Percentiles rank a stretch among this genome's conserved stretches.
Conservation (phyloP, 352 stramenopile genomes). For the Globisporangium canariense region DNA sequence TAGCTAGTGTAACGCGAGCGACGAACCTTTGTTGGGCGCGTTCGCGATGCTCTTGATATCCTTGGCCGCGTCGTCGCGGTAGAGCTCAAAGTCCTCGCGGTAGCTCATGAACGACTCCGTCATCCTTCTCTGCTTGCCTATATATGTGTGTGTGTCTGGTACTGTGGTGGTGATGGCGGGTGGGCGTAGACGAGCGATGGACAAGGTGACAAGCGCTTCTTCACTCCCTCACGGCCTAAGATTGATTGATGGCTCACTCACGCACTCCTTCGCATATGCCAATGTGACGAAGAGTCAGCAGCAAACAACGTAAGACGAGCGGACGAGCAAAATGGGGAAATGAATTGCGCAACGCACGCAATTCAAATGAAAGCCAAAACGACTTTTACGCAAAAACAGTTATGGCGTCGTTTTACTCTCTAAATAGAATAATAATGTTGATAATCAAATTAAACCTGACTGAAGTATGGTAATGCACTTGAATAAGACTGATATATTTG, state of each 20-base stretch:
- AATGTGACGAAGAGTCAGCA: not conserved
- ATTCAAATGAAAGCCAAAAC: not conserved
- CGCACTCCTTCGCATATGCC: not conserved
- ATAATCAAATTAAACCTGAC: not conserved
- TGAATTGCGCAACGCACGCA: not conserved
- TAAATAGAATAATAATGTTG: not conserved
- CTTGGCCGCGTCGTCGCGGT: constrained; percentile 66
- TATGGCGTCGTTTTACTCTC: not conserved
- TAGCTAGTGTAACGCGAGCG: not conserved
- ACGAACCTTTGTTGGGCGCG: constrained; percentile 26
- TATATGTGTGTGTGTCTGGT: not conserved
- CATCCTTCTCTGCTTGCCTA: constrained; percentile 26
- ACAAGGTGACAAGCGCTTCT: not conserved
- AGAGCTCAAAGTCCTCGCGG: constrained; percentile 84
- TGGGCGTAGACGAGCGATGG: not conserved
- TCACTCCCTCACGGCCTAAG: no score
- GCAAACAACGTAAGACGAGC: not conserved
- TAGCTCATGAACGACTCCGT: constrained; percentile 79
- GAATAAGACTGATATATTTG: not conserved
- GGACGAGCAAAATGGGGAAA: not conserved
- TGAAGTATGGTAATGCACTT: no score
- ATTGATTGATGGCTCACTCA: not conserved
- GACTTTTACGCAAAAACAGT: not conserved
- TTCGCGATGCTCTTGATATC: constrained; percentile 66
- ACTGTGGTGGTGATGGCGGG: not conserved